A percentile compares a stretch with the other conserved stretches of the same genome.
Evolutionary conservation across 108 stramenopile species (phyloP).

Genomic region (Conticribra guillardii): DNA sequence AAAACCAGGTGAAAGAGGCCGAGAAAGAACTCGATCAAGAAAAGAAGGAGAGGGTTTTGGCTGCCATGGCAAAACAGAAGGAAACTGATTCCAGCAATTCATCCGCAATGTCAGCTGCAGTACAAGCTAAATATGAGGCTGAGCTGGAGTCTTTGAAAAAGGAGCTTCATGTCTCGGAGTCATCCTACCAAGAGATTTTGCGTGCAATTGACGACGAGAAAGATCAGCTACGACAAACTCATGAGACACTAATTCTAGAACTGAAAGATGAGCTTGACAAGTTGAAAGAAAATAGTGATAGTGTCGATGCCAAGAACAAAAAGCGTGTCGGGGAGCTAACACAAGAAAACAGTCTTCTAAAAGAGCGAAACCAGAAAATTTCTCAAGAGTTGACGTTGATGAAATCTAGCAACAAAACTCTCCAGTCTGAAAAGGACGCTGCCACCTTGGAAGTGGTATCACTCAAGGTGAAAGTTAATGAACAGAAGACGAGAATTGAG

Average conservation of each 20-base stretch:
- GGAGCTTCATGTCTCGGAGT: slow-evolving; percentile 29
- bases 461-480: no score
- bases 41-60: slow-evolving; percentile 21
- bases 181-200: slow-evolving; percentile 34
- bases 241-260: slow-evolving; percentile 20
- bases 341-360: slow-evolving; percentile 13
- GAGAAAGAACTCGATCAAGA: slow-evolving; percentile 32
- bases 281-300: not conserved
- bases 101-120: slow-evolving; percentile 2
- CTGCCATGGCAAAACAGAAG: slow-evolving; percentile 15
- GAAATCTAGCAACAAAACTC: slow-evolving; percentile 15
- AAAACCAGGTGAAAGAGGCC: slow-evolving; percentile 7
- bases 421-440: slow-evolving; percentile 27
- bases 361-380: slow-evolving; percentile 19
- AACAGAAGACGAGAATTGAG: no score
- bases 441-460: slow-evolving; percentile 13
- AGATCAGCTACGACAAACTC: slow-evolving; percentile 10
- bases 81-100: slow-evolving; percentile 17
- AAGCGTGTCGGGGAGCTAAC: not conserved
- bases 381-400: slow-evolving; percentile 16
- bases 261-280: slow-evolving; percentile 23
- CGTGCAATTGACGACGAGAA: slow-evolving; percentile 40
- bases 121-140: not conserved
- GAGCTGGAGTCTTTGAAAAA: slow-evolving; percentile 31
- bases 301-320: not conserved